Evolutionary conservation across 768 basidiomycete genomes (phyloP), one percentile per base, ranked within the genome.

Genomic region (Lepiota brunneoincarnata): DNA sequence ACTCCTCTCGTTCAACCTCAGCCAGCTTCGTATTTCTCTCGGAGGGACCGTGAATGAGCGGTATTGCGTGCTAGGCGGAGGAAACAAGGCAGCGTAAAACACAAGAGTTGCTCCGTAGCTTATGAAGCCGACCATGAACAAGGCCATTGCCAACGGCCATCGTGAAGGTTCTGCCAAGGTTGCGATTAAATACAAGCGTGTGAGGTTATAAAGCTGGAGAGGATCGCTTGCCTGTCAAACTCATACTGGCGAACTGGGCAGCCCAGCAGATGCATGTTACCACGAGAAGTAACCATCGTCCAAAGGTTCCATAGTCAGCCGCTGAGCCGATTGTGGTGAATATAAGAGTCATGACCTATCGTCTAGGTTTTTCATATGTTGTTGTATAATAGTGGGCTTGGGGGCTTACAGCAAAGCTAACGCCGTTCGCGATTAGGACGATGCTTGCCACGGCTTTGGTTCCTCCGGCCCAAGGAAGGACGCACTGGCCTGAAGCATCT

Each of bases 1-100:
- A 91, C 57, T 79, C 84, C 50, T 85, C 85, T 12, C 70, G 67
- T 0, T 73, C 61, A 10, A 86, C 81, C 55, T 86, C 79, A n/a
- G 0, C 86, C 86, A 0, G 72, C 73, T 45, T 85, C 83, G 51
- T 79, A 83, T 59, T 74, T 78, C 45, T 77, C 78, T 34, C 75
- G 72, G 2, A 91, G 67, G 2, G 66, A 66, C 12, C 83, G 79
- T 3, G 89, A 73, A 58, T 80, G 84, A 2, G 75, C 67, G 0
- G 90, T 92, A 63, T 92, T 91, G 2, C 89, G 79, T 0, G 91
- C 91, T 1, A 93, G 78, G 6, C 89, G 83, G n/a, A 1, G 91
- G 91, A 64, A 93, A 92, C 12, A 81, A 60, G 0, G 89, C 90
- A 0, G 85, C 81, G 59, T 85, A 93, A 67, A 93, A 93, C 0